These are phyloP conservation scores for Scytalidium lignicola DNA, from an alignment of 2,329 filamentous ascomycete genomes.

Conservation along the genomic window DNA sequence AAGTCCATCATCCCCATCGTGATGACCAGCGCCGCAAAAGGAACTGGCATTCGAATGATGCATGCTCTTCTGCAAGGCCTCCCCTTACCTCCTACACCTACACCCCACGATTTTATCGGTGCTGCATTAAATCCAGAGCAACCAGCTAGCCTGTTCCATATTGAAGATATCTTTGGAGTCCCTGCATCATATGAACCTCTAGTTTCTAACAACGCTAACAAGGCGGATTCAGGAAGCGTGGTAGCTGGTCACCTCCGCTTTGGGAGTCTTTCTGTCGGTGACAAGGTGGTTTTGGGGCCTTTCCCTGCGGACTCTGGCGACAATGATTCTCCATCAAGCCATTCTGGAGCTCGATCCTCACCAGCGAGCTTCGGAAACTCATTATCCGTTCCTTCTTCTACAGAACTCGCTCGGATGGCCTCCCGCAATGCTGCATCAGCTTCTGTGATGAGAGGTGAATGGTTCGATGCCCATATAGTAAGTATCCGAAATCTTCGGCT, in stretches of 20 bases:
- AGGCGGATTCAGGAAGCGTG: slow-evolving; percentile 58
- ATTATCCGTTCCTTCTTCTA: slow-evolving; percentile 47
- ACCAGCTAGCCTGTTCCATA: slow-evolving; percentile 69
- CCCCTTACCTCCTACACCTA: slow-evolving; percentile 58
- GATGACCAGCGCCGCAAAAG: slow-evolving; percentile 81
- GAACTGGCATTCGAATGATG: slow-evolving; percentile 72
- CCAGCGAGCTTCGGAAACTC: slow-evolving; percentile 40
- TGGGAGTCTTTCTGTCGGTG: slow-evolving; percentile 71
- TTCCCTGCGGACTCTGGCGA: slow-evolving; percentile 56
- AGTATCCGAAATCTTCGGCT: slow-evolving; percentile 86
- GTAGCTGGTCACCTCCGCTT: slow-evolving; percentile 81
- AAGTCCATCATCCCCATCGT: slow-evolving; percentile 68
- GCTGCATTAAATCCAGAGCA: slow-evolving; percentile 53
- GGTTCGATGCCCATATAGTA: slow-evolving; percentile 74
- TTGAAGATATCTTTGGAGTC: slow-evolving; percentile 84
- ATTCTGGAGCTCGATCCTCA: slow-evolving; percentile 38
- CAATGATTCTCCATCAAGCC: slow-evolving; percentile 21
- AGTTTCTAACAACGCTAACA: slow-evolving; percentile 32
- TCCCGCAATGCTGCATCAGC: slow-evolving; percentile 48
- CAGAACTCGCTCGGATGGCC: slow-evolving; percentile 48
- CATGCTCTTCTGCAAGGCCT: slow-evolving; percentile 77
- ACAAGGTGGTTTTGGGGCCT: slow-evolving; percentile 74
- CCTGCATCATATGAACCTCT: slow-evolving; percentile 55
- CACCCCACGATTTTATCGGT: slow-evolving; percentile 49
- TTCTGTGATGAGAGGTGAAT: slow-evolving; percentile 57